Evolutionary conservation across 768 basidiomycete species (phyloP), one percentile per base, ranked within the genome.

Genomic region (Xerocomellus dryophilus): DNA sequence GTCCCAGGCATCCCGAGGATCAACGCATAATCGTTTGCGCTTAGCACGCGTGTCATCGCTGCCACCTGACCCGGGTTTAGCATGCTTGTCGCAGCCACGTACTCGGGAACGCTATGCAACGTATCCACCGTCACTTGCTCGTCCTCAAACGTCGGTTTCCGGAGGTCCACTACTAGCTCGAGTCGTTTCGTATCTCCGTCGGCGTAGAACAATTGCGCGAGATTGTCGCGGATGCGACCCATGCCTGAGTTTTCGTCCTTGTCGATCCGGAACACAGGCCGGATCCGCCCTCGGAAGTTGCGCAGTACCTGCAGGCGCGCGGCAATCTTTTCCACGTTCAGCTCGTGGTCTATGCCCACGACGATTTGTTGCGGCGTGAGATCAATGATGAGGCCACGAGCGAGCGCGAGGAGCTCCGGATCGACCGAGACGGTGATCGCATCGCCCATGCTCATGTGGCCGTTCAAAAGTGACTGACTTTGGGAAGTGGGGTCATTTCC

Each of bases 1-100:
- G 96, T 98, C 1, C 97, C 97, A 8, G 97, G 97, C 97, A 98
- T 98, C 15, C 97, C 97, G 7, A 98, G 77, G 25, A 99, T 82
- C 52, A 98, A 73, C 1, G 95, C 88, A 66, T 98, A 99, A 68
- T 99, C 94, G 53, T 81, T 75, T 2, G 97, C 93, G 7, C 78
- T 73, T 23, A 98, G 67, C 3, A 88, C 90, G 61, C 84, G 88
- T 20, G 72, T 69, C 68, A 96, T 79, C 2, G 95, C 96, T 7
- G 67, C 61, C 62, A 73, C 58, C 72, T 99, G 97, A 51, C 84
- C 84, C 1, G 69, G 58, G 62, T 98, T 98, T 17, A 98, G 74
- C 39, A 72, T 60, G 8, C 67, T 55, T 5, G 76, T 73, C 21
- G 66, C 47, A 56, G 61, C 40, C 53, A 71, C 52, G 58, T 73